phyloP scores from a whole-genome alignment of 768 basidiomycete species.

The Suillus occidentalis region DNA sequence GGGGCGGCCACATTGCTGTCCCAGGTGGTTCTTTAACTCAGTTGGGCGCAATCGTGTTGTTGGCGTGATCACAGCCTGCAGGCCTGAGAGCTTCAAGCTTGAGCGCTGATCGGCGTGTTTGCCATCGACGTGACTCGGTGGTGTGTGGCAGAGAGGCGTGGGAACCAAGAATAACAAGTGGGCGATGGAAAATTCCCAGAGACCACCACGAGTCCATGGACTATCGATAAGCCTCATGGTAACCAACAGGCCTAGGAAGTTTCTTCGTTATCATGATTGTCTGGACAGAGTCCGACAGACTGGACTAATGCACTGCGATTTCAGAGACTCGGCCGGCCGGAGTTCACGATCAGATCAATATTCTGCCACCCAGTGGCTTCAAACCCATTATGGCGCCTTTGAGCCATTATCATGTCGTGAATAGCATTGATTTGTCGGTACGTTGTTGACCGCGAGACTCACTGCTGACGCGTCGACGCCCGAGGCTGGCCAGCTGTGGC shows the following conservation, averaged over 20 bases:
- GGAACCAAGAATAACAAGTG: not conserved
- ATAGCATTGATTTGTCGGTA: not conserved
- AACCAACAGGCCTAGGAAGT: not conserved
- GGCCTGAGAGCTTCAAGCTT: not conserved
- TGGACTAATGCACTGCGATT: not conserved
- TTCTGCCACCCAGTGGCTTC: not conserved
- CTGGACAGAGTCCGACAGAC: no score
- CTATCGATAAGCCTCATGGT: no score
- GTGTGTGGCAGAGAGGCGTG: not conserved
- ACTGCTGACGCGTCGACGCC: not conserved
- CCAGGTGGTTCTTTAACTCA: conserved; percentile 22
- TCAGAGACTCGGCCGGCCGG: not conserved
- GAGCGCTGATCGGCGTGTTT: not conserved
- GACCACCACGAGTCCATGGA: not conserved
- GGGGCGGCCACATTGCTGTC: conserved; percentile 13
- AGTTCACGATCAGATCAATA: not conserved
- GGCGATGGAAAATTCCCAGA: not conserved
- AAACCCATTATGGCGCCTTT: not conserved
- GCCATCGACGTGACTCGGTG: not conserved
- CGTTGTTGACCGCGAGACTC: not conserved
- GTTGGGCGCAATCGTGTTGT: not conserved
- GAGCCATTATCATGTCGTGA: not conserved
- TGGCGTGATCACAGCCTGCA: not conserved
- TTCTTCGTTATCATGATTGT: not conserved
- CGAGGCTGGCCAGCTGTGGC: not conserved